phyloP scores from a whole-genome alignment of 1,139 yeast species.

The Hanseniaspora sp. region DNA sequence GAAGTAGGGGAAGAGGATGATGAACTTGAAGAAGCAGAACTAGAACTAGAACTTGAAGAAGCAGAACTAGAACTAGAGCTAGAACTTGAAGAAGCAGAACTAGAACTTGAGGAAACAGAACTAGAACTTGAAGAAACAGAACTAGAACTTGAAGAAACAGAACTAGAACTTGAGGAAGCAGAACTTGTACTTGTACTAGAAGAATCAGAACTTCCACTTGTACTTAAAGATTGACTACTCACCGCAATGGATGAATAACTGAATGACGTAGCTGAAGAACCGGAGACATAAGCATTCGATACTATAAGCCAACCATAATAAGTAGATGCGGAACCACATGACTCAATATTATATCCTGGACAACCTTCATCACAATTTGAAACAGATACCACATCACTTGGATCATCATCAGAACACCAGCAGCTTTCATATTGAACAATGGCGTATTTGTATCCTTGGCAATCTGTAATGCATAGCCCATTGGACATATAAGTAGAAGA shows the following conservation, averaged over 20 bases:
- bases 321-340: constrained; percentile 20
- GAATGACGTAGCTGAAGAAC: background rate
- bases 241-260: background rate
- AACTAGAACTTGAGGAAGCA: background rate
- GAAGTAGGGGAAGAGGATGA: background rate
- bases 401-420: constrained; percentile 23
- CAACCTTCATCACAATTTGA: constrained; percentile 20
- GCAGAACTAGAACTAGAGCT: constrained; percentile 9
- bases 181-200: background rate
- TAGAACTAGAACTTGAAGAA: constrained; percentile 2
- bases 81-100: constrained; percentile 6
- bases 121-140: background rate
- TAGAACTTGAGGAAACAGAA: background rate
- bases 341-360: constrained; percentile 22
- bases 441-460: constrained; percentile 21
- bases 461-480: constrained; percentile 21
- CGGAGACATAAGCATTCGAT: constrained; percentile 5
- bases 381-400: constrained; percentile 18
- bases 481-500: constrained; percentile 20
- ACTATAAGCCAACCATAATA: constrained; percentile 21
- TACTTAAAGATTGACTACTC: background rate
- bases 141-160: background rate
- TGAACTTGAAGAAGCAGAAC: constrained; percentile 11
- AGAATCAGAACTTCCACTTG: background rate
- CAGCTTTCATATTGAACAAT: constrained; percentile 22